Evolutionary conservation across 176 grass and related monocot species (phyloP).

Genomic region (Areca catechu): DNA sequence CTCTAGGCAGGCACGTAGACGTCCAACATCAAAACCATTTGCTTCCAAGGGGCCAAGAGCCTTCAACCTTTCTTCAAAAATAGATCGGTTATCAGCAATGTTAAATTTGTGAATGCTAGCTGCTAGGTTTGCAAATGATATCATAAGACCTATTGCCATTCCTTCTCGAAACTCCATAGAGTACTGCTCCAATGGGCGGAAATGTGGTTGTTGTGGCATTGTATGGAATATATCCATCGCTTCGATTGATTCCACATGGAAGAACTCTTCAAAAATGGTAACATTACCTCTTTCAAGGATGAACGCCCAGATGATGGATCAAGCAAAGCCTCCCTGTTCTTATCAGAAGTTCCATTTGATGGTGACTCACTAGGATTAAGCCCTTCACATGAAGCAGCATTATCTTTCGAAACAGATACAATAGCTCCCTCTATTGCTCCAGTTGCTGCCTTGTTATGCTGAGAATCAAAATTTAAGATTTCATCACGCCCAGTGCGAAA

Average conservation of each 20-base stretch:
- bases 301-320: constrained; percentile 3
- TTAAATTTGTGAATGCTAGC: constrained; percentile 11
- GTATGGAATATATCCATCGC: constrained; percentile 24
- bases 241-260: constrained; percentile 38
- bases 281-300: not conserved
- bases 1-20: constrained; percentile 17
- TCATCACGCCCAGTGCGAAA: not conserved
- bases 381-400: constrained; percentile 1
- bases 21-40: constrained; percentile 48
- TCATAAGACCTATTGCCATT: constrained; percentile 54
- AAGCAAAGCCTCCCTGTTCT: constrained; percentile 7
- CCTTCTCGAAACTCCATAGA: constrained; percentile 39
- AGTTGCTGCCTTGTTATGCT: not conserved
- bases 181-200: constrained; percentile 31
- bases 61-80: constrained; percentile 26
- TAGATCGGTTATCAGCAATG: constrained; percentile 21
- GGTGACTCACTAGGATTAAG: not conserved
- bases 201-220: constrained; percentile 51
- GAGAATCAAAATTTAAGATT: not conserved
- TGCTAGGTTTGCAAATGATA: constrained; percentile 35
- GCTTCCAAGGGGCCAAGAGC: constrained; percentile 25
- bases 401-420: not conserved
- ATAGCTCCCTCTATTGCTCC: constrained; percentile 12
- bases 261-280: constrained; percentile 35
- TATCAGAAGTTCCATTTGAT: not conserved